Percentiles rank a stretch among this genome's conserved stretches.
phyloP scores from a whole-genome alignment of 352 stramenopile genomes.

The Ophiocytium majus region DNA sequence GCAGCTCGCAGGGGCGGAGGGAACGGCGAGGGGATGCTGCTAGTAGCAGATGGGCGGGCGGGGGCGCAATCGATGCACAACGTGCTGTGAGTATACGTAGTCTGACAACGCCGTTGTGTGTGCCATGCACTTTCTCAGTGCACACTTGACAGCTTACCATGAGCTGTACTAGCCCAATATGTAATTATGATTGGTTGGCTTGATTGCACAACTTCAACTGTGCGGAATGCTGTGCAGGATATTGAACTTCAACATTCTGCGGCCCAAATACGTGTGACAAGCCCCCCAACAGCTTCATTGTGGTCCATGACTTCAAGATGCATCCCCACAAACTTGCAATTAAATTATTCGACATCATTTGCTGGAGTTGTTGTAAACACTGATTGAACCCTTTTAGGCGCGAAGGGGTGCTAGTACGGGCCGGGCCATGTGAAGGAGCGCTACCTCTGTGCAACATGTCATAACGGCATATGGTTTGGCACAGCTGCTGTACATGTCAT shows the following conservation, averaged over 20 bases:
- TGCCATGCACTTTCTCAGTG: too few species aligned
- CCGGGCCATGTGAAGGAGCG: too few species aligned
- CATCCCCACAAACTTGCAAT: neutral
- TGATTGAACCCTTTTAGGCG: constrained; percentile 47
- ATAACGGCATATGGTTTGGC: too few species aligned
- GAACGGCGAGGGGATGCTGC: neutral
- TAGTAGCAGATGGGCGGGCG: neutral
- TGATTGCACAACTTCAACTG: neutral
- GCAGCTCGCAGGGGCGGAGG: too few species aligned
- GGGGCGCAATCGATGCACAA: neutral
- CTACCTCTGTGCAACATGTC: too few species aligned
- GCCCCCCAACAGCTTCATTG: neutral
- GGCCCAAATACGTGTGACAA: neutral
- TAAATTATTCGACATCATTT: neutral
- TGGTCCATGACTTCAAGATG: neutral
- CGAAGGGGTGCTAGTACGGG: too few species aligned
- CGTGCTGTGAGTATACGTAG: neutral
- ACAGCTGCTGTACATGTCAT: too few species aligned
- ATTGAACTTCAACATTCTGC: neutral
- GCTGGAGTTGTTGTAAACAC: constrained; percentile 19
- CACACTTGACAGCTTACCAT: neutral
- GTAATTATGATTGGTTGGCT: neutral
- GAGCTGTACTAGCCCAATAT: too few species aligned
- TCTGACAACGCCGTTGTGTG: too few species aligned
- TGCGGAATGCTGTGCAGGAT: too few species aligned